Percentiles rank a stretch among this genome's conserved stretches.
Evolutionary conservation across 768 basidiomycete genomes (phyloP).

Genomic region (Lyophyllum shimeji): DNA sequence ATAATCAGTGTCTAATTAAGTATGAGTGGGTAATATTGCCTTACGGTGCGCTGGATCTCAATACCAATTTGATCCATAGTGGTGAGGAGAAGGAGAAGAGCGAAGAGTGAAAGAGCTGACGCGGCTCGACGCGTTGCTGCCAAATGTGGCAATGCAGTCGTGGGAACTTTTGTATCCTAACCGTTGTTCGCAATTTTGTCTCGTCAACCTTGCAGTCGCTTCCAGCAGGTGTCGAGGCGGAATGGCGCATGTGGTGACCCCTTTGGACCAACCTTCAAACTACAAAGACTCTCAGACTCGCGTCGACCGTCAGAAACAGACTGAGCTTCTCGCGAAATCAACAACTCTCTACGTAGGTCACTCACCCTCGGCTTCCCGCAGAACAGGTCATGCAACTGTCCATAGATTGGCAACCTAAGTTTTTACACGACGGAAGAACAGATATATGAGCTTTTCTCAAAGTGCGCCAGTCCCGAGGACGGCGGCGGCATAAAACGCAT

Average conservation of each 20-base stretch:
- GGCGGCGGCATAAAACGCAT: conserved; percentile 91
- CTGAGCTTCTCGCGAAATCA: conserved; percentile 79
- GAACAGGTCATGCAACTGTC: conserved; percentile 12
- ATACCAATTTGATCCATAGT: conserved; percentile 91
- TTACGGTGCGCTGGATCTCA: conserved; percentile 76
- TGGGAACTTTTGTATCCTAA: conserved; percentile 31
- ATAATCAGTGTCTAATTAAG: neutral
- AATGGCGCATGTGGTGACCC: conserved; percentile 84
- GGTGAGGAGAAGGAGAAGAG: conserved; percentile 21
- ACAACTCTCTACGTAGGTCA: conserved; percentile 86
- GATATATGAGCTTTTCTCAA: conserved; percentile 90
- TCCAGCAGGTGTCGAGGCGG: conserved; percentile 12
- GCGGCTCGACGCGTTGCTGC: conserved; percentile 46
- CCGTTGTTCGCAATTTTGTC: neutral
- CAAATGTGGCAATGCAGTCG: conserved; percentile 31
- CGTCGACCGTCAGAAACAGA: conserved; percentile 76
- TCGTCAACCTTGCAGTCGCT: conserved; percentile 12
- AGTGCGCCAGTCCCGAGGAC: conserved; percentile 85
- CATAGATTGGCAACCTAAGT: conserved; percentile 86
- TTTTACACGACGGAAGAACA: conserved; percentile 96
- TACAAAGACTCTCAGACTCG: conserved; percentile 93
- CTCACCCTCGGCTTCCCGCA: conserved; percentile 21
- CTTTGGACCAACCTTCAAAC: conserved; percentile 92
- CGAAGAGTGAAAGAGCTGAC: conserved; percentile 38
- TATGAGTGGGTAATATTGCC: conserved; percentile 14